These are phyloP conservation scores for Chytridium lagenaria DNA, from an alignment of 371 early-diverging fungal genomes.

Conservation along the genomic window DNA sequence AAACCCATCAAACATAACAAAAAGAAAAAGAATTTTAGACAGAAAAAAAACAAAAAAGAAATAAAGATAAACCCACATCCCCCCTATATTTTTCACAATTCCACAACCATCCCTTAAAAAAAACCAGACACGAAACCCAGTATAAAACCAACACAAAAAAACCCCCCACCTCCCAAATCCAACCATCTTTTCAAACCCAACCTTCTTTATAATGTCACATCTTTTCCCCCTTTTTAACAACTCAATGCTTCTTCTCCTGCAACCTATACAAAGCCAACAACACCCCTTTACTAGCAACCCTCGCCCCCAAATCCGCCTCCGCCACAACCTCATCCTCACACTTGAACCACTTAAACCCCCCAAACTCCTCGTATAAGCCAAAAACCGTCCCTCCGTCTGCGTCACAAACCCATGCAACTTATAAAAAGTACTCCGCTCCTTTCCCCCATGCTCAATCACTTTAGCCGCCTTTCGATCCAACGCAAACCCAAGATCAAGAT, in stretches of 20 bases:
- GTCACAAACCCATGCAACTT: conserved; percentile 50
- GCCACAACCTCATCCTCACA: conserved; percentile 42
- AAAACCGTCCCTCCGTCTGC: conserved; percentile 45
- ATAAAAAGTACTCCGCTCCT: conserved; percentile 38
- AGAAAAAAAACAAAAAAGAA: too few relatives aligned
- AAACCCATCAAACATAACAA: too few relatives aligned
- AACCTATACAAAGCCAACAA: conserved; percentile 39
- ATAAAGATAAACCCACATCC: too few relatives aligned
- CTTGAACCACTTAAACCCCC: conserved; percentile 40
- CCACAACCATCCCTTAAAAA: too few relatives aligned
- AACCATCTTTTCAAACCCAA: too few relatives aligned
- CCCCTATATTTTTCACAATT: too few relatives aligned
- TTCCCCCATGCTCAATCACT: neutral
- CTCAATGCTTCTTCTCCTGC: conserved; percentile 35
- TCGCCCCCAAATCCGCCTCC: conserved; percentile 36
- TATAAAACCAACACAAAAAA: too few relatives aligned
- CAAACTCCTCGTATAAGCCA: conserved; percentile 42
- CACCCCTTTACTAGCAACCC: conserved; percentile 44
- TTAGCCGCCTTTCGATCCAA: conserved; percentile 11
- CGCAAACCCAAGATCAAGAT: conserved; percentile 44
- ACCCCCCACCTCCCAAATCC: too few relatives aligned
- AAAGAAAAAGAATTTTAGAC: too few relatives aligned
- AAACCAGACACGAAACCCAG: too few relatives aligned
- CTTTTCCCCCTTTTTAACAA: too few relatives aligned
- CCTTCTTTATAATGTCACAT: too few relatives aligned